Evolutionary conservation across 345 rosid species (phyloP).

Genomic region (Hypericum perforatum): DNA sequence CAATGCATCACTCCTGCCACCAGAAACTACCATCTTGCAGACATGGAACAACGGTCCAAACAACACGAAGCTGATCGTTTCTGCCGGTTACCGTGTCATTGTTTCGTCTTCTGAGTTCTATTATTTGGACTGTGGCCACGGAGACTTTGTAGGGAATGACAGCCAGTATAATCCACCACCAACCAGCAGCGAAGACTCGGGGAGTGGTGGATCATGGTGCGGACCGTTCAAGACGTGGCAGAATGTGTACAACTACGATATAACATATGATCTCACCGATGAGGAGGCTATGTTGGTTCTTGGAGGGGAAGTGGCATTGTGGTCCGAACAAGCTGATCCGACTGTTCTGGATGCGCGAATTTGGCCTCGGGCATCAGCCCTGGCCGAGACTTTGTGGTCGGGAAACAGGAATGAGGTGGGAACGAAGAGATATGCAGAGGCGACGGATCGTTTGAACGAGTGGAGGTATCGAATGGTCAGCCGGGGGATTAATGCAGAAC

Average conservation of each 20-base stretch:
- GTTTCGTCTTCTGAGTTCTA: constrained; percentile 79
- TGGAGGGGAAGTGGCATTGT: constrained; percentile 84
- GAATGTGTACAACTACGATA: constrained; percentile 67
- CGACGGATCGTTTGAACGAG: constrained; percentile 57
- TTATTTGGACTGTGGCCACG: constrained; percentile 83
- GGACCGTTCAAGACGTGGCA: constrained; percentile 93
- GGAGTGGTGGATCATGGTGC: constrained; percentile 65
- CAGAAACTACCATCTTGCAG: constrained; percentile 55
- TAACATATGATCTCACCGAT: constrained; percentile 47
- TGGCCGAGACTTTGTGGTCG: constrained; percentile 83
- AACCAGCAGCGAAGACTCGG: constrained; percentile 4
- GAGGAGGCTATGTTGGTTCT: constrained; percentile 65
- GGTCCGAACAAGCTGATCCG: constrained; percentile 87
- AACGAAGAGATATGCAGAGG: constrained; percentile 55
- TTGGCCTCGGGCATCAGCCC: constrained; percentile 82
- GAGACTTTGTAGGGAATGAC: constrained; percentile 60
- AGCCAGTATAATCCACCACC: constrained; percentile 46
- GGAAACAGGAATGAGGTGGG: constrained; percentile 64
- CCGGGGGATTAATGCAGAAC: constrained; percentile 75
- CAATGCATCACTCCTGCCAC: constrained; percentile 38
- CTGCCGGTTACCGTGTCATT: constrained; percentile 62
- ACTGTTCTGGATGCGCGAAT: constrained; percentile 49
- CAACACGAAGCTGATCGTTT: constrained; percentile 54
- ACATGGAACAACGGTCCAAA: constrained; percentile 72
- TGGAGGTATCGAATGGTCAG: constrained; percentile 84